Evolutionary conservation across 2,329 filamentous ascomycete genomes (phyloP).

Genomic region (Metarhizium humberi): DNA sequence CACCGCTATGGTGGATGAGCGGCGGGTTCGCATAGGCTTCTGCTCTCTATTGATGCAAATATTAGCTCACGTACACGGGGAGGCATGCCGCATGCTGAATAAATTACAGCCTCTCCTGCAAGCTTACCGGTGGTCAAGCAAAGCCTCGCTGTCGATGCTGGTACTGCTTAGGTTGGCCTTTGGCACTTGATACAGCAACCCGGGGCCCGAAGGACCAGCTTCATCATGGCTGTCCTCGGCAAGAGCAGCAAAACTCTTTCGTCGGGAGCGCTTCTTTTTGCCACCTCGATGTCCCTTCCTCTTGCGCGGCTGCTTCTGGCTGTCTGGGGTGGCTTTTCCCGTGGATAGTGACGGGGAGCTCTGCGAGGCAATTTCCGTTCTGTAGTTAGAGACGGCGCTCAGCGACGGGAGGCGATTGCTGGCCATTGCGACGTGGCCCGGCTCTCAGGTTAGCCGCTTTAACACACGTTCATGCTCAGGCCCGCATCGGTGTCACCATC

Average conservation of each 20-base stretch:
- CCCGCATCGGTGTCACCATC: not conserved
- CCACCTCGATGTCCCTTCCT: constrained; percentile 63
- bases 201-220: constrained; percentile 23
- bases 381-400: constrained; percentile 4
- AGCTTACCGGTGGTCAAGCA: constrained; percentile 74
- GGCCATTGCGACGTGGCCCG: constrained; percentile 16
- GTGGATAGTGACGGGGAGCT: constrained; percentile 7
- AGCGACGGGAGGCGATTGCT: constrained; percentile 22
- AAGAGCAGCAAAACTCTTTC: constrained; percentile 69
- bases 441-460: not conserved
- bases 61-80: not conserved
- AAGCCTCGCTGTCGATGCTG: constrained; percentile 79
- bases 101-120: not conserved
- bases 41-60: constrained; percentile 36
- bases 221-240: constrained; percentile 43
- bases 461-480: not conserved
- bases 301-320: constrained; percentile 39
- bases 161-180: constrained; percentile 63
- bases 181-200: constrained; percentile 43
- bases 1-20: constrained; percentile 40
- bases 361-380: constrained; percentile 7
- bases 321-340: constrained; percentile 1
- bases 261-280: constrained; percentile 66
- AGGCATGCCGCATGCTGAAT: not conserved
- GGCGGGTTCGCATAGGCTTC: constrained; percentile 52